Percentiles rank a stretch among this genome's conserved stretches.
Conservation (phyloP, 2,329 filamentous ascomycete species). For the Aureobasidium uvarum region DNA sequence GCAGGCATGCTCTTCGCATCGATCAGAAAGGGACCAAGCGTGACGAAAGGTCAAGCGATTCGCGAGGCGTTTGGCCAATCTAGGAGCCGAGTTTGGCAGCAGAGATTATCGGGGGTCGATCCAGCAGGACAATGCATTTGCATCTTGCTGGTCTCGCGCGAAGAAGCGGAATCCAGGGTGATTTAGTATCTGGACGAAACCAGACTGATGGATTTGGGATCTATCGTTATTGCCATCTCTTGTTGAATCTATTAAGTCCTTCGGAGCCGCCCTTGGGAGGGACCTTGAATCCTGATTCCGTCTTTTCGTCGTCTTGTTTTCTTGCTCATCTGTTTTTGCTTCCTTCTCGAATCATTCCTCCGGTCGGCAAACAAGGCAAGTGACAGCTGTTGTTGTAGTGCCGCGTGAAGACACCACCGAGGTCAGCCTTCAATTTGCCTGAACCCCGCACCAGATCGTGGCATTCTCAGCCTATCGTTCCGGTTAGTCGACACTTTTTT, state of each 20-base stretch:
- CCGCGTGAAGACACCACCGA: constrained; percentile 25
- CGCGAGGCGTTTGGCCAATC: constrained; percentile 5
- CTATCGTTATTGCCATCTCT: constrained; percentile 8
- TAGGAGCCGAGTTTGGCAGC: not conserved
- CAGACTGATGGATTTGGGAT: constrained; percentile 13
- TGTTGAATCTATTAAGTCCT: constrained; percentile 10
- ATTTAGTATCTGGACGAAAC: not conserved
- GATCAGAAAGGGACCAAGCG: constrained; percentile 9
- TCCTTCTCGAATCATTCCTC: constrained; percentile 11
- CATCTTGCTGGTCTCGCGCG: not conserved
- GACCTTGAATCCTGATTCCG: not conserved
- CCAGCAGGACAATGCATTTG: not conserved
- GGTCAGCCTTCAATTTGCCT: constrained; percentile 21
- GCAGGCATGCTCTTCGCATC: constrained; percentile 12
- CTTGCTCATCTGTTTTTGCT: constrained; percentile 3
- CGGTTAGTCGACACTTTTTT: constrained; percentile 19
- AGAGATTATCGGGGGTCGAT: constrained; percentile 4
- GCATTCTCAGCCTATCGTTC: constrained; percentile 21
- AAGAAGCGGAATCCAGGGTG: constrained; percentile 4
- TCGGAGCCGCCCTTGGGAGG: constrained; percentile 1
- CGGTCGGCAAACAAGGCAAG: constrained; percentile 22
- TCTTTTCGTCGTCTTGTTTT: not conserved
- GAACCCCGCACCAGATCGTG: constrained; percentile 23
- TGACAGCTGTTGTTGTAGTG: constrained; percentile 20
- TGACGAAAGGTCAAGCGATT: constrained; percentile 4